These are phyloP conservation scores for Russula emetica DNA, from an alignment of 768 basidiomycete genomes.

Conservation along the genomic window DNA sequence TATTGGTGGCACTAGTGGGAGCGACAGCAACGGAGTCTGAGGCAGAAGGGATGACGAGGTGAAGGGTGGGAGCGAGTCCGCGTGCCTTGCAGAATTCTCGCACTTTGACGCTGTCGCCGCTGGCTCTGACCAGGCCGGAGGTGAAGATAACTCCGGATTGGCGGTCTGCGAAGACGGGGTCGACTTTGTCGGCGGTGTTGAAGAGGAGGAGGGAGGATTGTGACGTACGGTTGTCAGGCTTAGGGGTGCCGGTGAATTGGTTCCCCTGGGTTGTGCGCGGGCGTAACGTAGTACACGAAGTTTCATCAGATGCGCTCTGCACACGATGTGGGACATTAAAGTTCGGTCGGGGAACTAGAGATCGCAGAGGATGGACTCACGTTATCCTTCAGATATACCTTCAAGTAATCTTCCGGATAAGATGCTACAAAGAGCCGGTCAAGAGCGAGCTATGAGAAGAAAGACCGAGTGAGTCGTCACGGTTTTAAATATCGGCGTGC, in stretches of 20 bases:
- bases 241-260: neutral
- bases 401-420: neutral
- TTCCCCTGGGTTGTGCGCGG: neutral
- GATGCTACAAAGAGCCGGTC: neutral
- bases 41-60: neutral
- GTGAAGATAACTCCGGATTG: constrained; percentile 13
- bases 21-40: neutral
- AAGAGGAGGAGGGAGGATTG: neutral
- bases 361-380: neutral
- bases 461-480: neutral
- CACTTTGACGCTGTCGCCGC: constrained; percentile 2
- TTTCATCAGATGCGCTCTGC: neutral
- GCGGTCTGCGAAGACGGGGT: constrained; percentile 1
- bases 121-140: neutral
- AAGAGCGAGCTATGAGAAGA: neutral
- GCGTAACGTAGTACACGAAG: neutral
- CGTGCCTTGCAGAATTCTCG: constrained; percentile 1
- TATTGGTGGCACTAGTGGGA: neutral
- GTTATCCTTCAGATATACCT: neutral
- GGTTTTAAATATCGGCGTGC: neutral
- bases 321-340: neutral
- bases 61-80: neutral
- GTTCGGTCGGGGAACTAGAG: neutral
- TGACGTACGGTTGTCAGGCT: neutral
- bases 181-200: too few relatives aligned